Percentiles rank a stretch among this genome's conserved stretches.
phyloP scores from a whole-genome alignment of 305 asterid genomes.

The Fraxinus baroniana region DNA sequence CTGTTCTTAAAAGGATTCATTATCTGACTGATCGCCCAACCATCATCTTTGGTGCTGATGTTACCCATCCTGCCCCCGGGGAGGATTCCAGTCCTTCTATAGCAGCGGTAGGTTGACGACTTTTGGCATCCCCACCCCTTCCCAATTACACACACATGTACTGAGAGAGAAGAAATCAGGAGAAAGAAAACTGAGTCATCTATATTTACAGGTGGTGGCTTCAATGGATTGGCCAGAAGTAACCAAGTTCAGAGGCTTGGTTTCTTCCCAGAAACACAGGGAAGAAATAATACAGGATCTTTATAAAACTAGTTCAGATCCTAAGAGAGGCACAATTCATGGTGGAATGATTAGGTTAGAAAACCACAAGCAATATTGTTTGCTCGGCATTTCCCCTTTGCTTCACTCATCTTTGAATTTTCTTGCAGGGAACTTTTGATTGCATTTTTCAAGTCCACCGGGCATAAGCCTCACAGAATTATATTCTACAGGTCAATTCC shows the following conservation, averaged over 20 bases:
- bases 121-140: neutral
- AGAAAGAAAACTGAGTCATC: neutral
- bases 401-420: neutral
- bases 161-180: neutral
- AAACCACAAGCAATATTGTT: neutral
- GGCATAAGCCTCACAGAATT: constrained; percentile 53
- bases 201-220: constrained; percentile 69
- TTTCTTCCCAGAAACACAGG: constrained; percentile 75
- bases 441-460: constrained; percentile 42
- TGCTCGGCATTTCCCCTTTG: neutral
- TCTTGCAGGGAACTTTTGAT: constrained; percentile 59
- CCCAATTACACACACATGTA: neutral
- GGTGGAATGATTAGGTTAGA: constrained; percentile 77
- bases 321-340: constrained; percentile 40
- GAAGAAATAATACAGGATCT: constrained; percentile 72
- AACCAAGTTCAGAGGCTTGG: constrained; percentile 64
- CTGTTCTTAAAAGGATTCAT: constrained; percentile 29
- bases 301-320: constrained; percentile 28
- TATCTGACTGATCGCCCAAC: constrained; percentile 56
- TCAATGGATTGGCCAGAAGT: constrained; percentile 94
- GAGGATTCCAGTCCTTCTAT: constrained; percentile 82
- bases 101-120: constrained; percentile 57
- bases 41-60: constrained; percentile 88
- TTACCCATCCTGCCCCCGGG: constrained; percentile 85
- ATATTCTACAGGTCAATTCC: constrained; percentile 66